Conservation (phyloP, 164 flowering plant genomes). For the Tetracentron sinense region DNA sequence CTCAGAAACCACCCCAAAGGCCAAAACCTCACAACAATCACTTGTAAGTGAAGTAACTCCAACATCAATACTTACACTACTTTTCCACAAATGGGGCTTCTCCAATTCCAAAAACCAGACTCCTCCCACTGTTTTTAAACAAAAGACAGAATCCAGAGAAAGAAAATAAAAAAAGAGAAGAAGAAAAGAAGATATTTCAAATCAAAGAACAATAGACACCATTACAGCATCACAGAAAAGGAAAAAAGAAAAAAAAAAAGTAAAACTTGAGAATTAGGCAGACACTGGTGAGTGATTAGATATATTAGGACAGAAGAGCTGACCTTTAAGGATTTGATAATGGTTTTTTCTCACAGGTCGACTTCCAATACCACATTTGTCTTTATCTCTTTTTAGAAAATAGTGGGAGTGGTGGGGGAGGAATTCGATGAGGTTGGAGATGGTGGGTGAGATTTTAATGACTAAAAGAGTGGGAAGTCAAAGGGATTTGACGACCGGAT, state of each 20-base stretch:
- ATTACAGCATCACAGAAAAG: slow-evolving; percentile 17
- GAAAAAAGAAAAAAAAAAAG: slow-evolving; percentile 11
- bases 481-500: slow-evolving; percentile 9
- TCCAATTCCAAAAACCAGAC: slow-evolving; percentile 12
- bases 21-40: slow-evolving; percentile 16
- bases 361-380: slow-evolving; percentile 28
- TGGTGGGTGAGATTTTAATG: slow-evolving; percentile 6
- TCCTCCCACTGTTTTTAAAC: background rate
- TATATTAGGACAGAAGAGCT: slow-evolving; percentile 23
- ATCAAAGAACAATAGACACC: slow-evolving; percentile 13
- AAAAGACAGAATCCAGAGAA: slow-evolving; percentile 21
- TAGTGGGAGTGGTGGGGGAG: background rate
- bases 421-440: slow-evolving; percentile 3
- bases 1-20: slow-evolving; percentile 14
- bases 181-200: slow-evolving; percentile 12
- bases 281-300: slow-evolving; percentile 2
- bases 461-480: background rate
- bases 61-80: slow-evolving; percentile 7
- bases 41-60: slow-evolving; percentile 40
- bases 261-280: no score
- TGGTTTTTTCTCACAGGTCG: slow-evolving; percentile 22
- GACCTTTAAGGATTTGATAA: slow-evolving; percentile 18
- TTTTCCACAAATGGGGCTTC: slow-evolving; percentile 18
- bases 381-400: background rate
- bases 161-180: slow-evolving; percentile 2